Evolutionary conservation across 371 early-diverging fungal genomes (phyloP), one percentile per base, ranked within the genome.

Genomic region (Mortierella sp.): DNA sequence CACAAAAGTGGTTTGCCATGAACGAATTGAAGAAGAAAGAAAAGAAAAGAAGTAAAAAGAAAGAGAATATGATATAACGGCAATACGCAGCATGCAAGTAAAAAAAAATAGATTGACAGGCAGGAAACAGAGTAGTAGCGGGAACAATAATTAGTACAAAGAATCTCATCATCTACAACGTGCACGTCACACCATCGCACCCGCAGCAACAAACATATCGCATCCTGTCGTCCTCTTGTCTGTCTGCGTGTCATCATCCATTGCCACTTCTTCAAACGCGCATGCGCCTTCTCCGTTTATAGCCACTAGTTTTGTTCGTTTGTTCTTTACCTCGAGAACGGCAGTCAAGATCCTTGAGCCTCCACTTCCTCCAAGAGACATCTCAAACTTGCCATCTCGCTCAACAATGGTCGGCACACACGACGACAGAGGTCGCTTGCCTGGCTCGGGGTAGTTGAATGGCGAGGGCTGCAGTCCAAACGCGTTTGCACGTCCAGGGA

Each of bases 331-430:
- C 78, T 94, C 91, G 1, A 96, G 71, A 0, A 96, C 94, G 9
- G 96, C 87, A 0, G 98, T 98, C 13, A 96, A 91, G 72, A 99
- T 99, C 74, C 94, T 86, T 55, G 96, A 94, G 19, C 99, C 99
- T 24, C 99, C 99, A 58, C 95, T 93, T 19, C 94, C 99, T 7
- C 99, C 99, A 14, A 95, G 71, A 1, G 95, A 92, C 66, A 95
- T 80, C 80, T 95, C 93, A 63, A 97, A 90, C 11, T 86, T 71
- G 22, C 91, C 89, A 68, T 95, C 88, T 6, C 87, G 81, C 73
- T 95, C 95, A 14, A 99, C 84, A 53, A 99, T 97, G 0, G 92
- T 88, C 0, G 99, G 99, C 0, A 94, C 92, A 39, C 94, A 91
- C 1, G 97, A 96, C 0, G 99, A 98, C 45, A 98, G 88, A 0